Conservation (phyloP, 306 rosid genomes). For the Glycyrrhiza uralensis region DNA sequence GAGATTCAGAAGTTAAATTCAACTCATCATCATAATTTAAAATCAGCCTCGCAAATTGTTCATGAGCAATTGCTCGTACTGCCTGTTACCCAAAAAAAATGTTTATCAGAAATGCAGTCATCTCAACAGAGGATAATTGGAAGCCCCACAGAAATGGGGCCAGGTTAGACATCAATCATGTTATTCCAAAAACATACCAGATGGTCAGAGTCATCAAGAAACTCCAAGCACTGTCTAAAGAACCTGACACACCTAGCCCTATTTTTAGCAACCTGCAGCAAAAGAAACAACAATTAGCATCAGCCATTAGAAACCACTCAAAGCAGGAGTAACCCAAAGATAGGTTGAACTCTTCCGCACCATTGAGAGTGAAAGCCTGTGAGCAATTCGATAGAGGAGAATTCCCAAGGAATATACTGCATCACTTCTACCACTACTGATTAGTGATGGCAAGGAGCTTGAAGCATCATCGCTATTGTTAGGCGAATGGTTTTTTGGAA, state of each 20-base stretch:
- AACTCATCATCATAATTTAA: constrained; percentile 71
- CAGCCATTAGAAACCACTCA: constrained; percentile 10
- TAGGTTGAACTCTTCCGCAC: constrained; percentile 42
- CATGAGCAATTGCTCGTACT: constrained; percentile 92
- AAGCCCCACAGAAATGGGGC: neutral
- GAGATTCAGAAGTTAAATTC: constrained; percentile 65
- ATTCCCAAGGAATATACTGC: constrained; percentile 86
- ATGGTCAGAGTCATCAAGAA: constrained; percentile 86
- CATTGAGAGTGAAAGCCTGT: constrained; percentile 92
- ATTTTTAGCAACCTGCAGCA: constrained; percentile 72
- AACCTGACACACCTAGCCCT: constrained; percentile 83
- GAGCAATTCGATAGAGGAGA: constrained; percentile 87
- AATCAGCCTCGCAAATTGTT: constrained; percentile 95
- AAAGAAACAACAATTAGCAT: constrained; percentile 34
- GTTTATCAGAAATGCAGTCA: constrained; percentile 22
- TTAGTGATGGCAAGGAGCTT: constrained; percentile 63
- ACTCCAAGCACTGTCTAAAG: constrained; percentile 81
- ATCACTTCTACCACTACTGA: constrained; percentile 73
- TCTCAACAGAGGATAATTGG: constrained; percentile 10
- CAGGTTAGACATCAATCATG: neutral
- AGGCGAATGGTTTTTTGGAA: constrained; percentile 66
- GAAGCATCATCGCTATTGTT: constrained; percentile 58
- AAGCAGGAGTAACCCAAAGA: constrained; percentile 11
- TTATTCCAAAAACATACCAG: constrained; percentile 54
- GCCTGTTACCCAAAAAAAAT: constrained; percentile 63